Evolutionary conservation across 2,329 filamentous ascomycete species (phyloP).

Genomic region (Alternaria panax): DNA sequence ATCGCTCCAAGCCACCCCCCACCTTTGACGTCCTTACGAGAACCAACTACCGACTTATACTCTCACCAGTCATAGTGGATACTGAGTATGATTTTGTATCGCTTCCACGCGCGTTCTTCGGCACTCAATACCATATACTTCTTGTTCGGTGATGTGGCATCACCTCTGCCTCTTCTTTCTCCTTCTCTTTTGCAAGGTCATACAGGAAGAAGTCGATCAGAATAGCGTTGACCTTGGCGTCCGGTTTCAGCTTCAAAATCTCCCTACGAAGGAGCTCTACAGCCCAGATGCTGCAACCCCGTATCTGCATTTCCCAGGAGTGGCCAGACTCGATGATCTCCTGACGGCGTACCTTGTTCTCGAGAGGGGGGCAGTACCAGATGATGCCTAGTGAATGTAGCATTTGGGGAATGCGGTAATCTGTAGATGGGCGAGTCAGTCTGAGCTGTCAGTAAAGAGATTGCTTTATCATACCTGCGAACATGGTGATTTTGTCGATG

Average conservation of each 20-base stretch:
- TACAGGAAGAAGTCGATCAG: constrained; percentile 98
- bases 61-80: background rate
- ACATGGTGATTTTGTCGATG: constrained; percentile 97
- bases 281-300: constrained; percentile 95
- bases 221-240: constrained; percentile 79
- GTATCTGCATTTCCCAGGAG: constrained; percentile 83
- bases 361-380: constrained; percentile 81
- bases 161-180: constrained; percentile 55
- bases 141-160: constrained; percentile 88
- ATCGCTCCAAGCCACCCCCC: background rate
- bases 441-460: background rate
- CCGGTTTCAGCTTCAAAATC: constrained; percentile 76
- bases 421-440: constrained; percentile 50
- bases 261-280: constrained; percentile 87
- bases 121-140: constrained; percentile 89
- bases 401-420: constrained; percentile 96
- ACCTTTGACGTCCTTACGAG: background rate
- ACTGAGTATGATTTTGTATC: background rate
- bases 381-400: constrained; percentile 83
- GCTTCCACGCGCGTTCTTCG: background rate
- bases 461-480: constrained; percentile 65
- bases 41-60: background rate
- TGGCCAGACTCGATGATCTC: constrained; percentile 74
- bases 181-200: constrained; percentile 88
- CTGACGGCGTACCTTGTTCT: constrained; percentile 70